Evolutionary conservation across 805 yeast genomes (phyloP).

Genomic region (Komagataella mondaviorum): DNA sequence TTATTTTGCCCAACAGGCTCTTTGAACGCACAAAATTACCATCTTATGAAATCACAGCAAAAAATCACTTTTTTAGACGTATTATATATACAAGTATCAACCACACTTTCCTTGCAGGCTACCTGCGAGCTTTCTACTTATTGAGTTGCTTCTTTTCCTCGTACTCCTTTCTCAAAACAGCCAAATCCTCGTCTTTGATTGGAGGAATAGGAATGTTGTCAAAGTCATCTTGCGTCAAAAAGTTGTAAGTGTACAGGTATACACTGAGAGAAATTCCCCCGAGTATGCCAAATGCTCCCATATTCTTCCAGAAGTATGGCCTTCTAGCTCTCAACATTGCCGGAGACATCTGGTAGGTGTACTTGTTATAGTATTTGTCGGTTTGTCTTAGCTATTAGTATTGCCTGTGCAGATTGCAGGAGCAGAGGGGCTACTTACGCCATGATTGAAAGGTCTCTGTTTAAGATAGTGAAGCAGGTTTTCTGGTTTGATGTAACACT

Average conservation of each 20-base stretch:
- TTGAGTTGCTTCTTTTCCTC: constrained; percentile 25
- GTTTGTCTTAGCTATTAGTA: constrained; percentile 5
- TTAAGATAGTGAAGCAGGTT: background rate
- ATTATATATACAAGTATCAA: background rate
- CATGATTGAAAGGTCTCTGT: background rate
- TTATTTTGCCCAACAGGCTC: too few species aligned
- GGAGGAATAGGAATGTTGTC: constrained; percentile 93
- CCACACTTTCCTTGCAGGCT: background rate
- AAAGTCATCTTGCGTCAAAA: constrained; percentile 68
- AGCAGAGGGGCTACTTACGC: background rate
- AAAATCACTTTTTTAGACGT: background rate
- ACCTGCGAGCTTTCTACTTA: background rate
- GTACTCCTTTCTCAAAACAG: constrained; percentile 59
- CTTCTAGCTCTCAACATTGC: constrained; percentile 83
- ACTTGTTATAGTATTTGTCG: constrained; percentile 25
- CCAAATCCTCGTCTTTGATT: constrained; percentile 63
- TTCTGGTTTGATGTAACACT: background rate
- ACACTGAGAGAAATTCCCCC: constrained; percentile 58
- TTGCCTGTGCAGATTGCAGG: background rate
- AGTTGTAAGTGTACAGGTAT: constrained; percentile 48
- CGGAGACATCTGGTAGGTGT: constrained; percentile 67
- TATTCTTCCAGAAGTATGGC: constrained; percentile 74
- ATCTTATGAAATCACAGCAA: background rate
- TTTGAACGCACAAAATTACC: background rate
- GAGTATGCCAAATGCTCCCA: constrained; percentile 43